A percentile compares a stretch with the other conserved stretches of the same genome.
Conservation (phyloP, 2,329 filamentous ascomycete genomes). For the Bipolaris cookei region DNA sequence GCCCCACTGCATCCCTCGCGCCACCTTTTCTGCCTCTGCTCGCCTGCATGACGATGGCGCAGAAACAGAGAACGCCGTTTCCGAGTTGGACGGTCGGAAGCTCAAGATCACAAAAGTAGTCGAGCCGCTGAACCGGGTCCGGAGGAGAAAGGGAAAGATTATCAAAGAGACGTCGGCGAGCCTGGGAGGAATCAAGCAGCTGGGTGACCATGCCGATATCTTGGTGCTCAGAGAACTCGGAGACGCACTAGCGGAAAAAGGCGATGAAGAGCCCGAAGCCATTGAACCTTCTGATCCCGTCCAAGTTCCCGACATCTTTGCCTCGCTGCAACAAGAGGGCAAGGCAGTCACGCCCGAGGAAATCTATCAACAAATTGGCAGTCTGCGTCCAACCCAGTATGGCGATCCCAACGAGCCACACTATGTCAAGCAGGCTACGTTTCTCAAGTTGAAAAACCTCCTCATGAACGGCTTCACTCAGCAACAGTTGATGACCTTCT, state of each 20-base stretch:
- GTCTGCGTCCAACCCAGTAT: slow-evolving; percentile 34
- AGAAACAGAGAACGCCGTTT: slow-evolving; percentile 11
- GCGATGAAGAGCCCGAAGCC: slow-evolving; percentile 5
- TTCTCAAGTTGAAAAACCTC: slow-evolving; percentile 32
- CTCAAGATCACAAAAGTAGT: slow-evolving; percentile 19
- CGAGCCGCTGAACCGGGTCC: slow-evolving; percentile 29
- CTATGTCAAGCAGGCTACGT: slow-evolving; percentile 37
- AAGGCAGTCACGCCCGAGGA: slow-evolving; percentile 35
- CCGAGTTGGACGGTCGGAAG: background rate
- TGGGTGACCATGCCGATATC: slow-evolving; percentile 47
- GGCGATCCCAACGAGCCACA: slow-evolving; percentile 30
- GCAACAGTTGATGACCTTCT: slow-evolving; percentile 42
- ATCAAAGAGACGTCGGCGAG: slow-evolving; percentile 38
- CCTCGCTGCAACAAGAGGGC: slow-evolving; percentile 36
- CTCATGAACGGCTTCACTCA: slow-evolving; percentile 39
- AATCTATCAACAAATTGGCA: slow-evolving; percentile 40
- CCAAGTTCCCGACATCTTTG: slow-evolving; percentile 34
- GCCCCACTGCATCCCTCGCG: slow-evolving; percentile 22
- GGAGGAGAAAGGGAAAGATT: slow-evolving; percentile 30
- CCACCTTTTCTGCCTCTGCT: slow-evolving; percentile 39
- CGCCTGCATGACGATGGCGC: slow-evolving; percentile 29
- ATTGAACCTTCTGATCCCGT: slow-evolving; percentile 14
- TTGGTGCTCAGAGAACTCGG: slow-evolving; percentile 42
- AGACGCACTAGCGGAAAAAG: slow-evolving; percentile 4
- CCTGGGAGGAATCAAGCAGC: slow-evolving; percentile 37